A percentile compares a stretch with the other conserved stretches of the same genome.
Evolutionary conservation across 2,329 filamentous ascomycete species (phyloP).

Genomic region (Alternaria triticimaculans): DNA sequence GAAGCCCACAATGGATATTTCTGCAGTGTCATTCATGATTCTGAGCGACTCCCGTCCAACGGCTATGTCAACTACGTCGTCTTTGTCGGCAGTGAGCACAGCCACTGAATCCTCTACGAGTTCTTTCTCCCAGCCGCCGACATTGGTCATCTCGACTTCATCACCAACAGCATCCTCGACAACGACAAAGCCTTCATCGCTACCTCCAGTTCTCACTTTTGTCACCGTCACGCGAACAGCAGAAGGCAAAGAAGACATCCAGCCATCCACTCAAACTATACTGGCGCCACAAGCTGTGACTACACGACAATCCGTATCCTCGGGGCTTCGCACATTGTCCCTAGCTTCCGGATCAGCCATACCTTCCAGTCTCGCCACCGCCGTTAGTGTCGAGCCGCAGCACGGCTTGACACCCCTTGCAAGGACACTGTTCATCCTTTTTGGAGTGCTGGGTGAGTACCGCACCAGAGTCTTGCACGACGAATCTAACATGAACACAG

Average conservation of each 20-base stretch:
- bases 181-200: not conserved
- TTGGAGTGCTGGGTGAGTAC: slow-evolving; percentile 12
- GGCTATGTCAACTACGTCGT: not conserved
- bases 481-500: not conserved
- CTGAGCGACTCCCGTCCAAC: not conserved
- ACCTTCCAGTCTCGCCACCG: not conserved
- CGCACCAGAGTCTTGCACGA: not conserved
- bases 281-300: not conserved
- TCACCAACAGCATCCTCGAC: not conserved
- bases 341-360: not conserved
- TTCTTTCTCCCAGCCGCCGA: not conserved
- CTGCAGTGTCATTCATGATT: not conserved
- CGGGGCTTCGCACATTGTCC: not conserved
- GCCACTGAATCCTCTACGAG: not conserved
- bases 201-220: slow-evolving; percentile 5
- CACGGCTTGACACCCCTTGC: slow-evolving; percentile 8
- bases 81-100: not conserved
- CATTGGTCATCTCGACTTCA: not conserved
- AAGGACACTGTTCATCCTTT: slow-evolving; percentile 15
- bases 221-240: slow-evolving; percentile 9
- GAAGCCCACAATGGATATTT: not conserved
- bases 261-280: not conserved
- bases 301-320: not conserved
- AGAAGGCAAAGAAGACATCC: slow-evolving; percentile 2
- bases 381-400: not conserved